A percentile compares a stretch with the other conserved stretches of the same genome.
These are phyloP conservation scores for Cryptococcus sp. DNA, from an alignment of 1,284 basidiomycete genomes.

Conservation along the genomic window DNA sequence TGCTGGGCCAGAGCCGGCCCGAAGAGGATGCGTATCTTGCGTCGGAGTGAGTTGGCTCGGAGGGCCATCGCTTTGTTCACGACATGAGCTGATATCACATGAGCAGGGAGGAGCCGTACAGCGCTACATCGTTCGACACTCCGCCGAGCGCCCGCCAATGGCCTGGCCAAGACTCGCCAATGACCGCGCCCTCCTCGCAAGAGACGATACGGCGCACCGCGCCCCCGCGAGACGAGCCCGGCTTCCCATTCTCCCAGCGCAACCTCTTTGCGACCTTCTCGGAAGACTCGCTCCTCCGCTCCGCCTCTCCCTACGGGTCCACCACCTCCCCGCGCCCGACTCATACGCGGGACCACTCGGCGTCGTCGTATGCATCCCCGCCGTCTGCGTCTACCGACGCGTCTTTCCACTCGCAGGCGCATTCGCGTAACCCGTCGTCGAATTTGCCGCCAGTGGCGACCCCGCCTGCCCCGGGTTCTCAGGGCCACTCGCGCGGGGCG, in stretches of 20 bases:
- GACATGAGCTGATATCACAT: conserved; percentile 3
- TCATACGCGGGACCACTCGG: conserved; percentile 21
- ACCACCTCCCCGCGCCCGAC: conserved; percentile 3
- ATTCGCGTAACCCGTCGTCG: conserved; percentile 27
- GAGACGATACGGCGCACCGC: conserved; percentile 17
- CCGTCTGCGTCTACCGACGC: conserved; percentile 35
- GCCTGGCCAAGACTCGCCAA: conserved; percentile 3
- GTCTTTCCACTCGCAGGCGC: conserved; percentile 21
- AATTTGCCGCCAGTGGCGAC: conserved; percentile 12
- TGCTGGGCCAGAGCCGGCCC: conserved; percentile 15
- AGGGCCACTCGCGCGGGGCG: conserved; percentile 39
- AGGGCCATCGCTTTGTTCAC: background rate
- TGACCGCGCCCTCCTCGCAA: conserved; percentile 17
- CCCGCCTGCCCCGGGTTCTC: conserved; percentile 6
- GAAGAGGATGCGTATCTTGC: conserved; percentile 23
- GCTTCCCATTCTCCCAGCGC: conserved; percentile 4
- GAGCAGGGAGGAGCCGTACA: conserved; percentile 26
- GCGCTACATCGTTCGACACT: conserved; percentile 18
- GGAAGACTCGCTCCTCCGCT: conserved; percentile 24
- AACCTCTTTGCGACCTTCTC: conserved; percentile 28
- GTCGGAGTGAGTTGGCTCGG: conserved; percentile 26
- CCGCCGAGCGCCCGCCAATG: conserved; percentile 13
- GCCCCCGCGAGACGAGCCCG: background rate
- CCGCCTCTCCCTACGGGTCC: background rate
- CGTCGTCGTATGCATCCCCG: conserved; percentile 26